Conservation (phyloP, 805 yeast genomes). For the Sugiyamaella valdiviana region DNA sequence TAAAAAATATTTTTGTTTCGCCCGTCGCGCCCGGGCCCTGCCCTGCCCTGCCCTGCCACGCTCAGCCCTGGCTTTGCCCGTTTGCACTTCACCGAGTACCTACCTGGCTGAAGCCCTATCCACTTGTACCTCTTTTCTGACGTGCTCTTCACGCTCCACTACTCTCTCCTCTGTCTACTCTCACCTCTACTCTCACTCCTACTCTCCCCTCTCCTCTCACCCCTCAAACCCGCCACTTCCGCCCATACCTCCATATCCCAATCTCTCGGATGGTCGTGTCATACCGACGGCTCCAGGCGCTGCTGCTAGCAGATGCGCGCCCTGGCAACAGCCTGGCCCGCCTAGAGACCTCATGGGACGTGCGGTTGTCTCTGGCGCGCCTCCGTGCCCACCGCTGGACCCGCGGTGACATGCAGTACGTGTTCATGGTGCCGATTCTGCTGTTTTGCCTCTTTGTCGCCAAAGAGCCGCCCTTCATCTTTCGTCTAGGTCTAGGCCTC, state of each 20-base stretch:
- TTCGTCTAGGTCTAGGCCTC: constrained; percentile 34
- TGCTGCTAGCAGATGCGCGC: constrained; percentile 29
- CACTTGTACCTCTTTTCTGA: too few relatives aligned
- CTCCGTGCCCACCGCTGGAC: constrained; percentile 30
- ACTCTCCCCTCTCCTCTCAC: not conserved
- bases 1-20: too few relatives aligned
- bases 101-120: too few relatives aligned
- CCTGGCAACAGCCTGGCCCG: constrained; percentile 28
- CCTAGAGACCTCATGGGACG: constrained; percentile 32
- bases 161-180: too few relatives aligned
- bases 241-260: not conserved
- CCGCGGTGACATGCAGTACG: constrained; percentile 41
- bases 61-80: too few relatives aligned
- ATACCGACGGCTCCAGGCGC: constrained; percentile 1
- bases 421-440: constrained; percentile 45
- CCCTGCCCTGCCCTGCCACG: too few relatives aligned
- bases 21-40: too few relatives aligned
- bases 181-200: too few relatives aligned
- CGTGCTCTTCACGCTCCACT: too few relatives aligned
- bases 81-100: too few relatives aligned
- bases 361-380: constrained; percentile 28
- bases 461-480: constrained; percentile 28
- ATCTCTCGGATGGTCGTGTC: not conserved
- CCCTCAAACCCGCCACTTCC: not conserved
- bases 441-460: constrained; percentile 42